Evolutionary conservation across 108 stramenopile genomes (phyloP), one percentile per base, ranked within the genome.

Genomic region (Conticribra guillardii): DNA sequence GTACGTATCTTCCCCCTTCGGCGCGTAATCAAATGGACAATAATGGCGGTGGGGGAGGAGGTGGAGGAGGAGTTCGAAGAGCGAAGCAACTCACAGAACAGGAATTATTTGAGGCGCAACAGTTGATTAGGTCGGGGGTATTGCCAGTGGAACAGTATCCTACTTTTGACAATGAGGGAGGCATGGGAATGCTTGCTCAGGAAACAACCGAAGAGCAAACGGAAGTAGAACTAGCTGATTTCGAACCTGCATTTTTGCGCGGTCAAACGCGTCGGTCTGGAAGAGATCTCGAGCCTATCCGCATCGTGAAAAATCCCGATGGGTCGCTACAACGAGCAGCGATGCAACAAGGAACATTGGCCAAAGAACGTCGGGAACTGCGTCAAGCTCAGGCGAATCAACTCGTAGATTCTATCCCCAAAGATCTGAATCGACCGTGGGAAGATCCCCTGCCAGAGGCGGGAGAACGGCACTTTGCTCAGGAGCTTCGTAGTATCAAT

Each of bases 271-370:
- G 85, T 65, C 79, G 87, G 15, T 84, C 82, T 11, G 91, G 94
- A 1, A 73, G 85, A 33, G 86, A 93, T 47, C 65, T 94, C 16
- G 94, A 94, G 55, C 99, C 98, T 9, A 73, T 98, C 21, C 87
- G 90, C 28, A 97, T 99, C 70, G 96, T 98, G 29, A 96, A 94
- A 69, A 98, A 99, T 85, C 99, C 99, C 0, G 99, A 99, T 72
- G 99, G 99, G 5, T 92, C 92, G 22, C 56, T 99, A 33, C 94
- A 97, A 71, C 90, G 99, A 22, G 98, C 99, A 2, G 99, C 99
- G 3, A 86, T 97, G 85, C 95, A 95, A 68, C 99, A 99, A 71
- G 76, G 71, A 17, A 87, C 89, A 27, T 67, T 98, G 70, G 91
- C 96, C 18, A 98, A 98, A 71, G 99, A 99, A 78, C 88, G 99